Percentiles rank a stretch among this genome's conserved stretches.
Evolutionary conservation across 148 eudicot genomes (phyloP).

Genomic region (Mesembryanthemum crystallinum): DNA sequence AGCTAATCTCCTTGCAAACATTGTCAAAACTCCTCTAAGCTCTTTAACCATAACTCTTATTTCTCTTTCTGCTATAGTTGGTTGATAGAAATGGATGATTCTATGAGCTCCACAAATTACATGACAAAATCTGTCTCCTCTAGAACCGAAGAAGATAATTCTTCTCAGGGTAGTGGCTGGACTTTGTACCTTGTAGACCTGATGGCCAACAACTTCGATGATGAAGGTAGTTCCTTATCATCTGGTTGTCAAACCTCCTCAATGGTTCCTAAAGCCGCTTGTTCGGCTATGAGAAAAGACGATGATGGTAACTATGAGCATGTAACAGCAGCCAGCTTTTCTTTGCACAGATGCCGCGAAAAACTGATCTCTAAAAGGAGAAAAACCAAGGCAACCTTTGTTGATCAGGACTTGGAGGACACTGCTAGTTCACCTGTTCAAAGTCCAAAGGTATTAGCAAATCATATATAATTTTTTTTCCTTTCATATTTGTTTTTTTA

Average conservation of each 20-base stretch:
- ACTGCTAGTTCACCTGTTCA: slow-evolving; percentile 40
- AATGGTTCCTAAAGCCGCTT: not conserved
- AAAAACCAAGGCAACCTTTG: not conserved
- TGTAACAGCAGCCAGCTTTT: not conserved
- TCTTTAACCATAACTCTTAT: not conserved
- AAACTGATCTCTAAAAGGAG: slow-evolving; percentile 15
- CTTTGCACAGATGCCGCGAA: not conserved
- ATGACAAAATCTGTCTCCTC: slow-evolving; percentile 11
- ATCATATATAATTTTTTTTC: too few relatives aligned
- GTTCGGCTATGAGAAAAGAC: not conserved
- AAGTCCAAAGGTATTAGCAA: slow-evolving; percentile 26
- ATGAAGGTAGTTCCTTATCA: slow-evolving; percentile 11
- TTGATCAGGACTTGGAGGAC: slow-evolving; percentile 44
- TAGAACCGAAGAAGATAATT: not conserved
- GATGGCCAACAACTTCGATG: slow-evolving; percentile 5
- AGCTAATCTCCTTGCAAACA: not conserved
- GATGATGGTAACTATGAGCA: not conserved
- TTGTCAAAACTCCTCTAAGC: not conserved
- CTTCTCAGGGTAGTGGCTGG: slow-evolving; percentile 29
- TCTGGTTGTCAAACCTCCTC: slow-evolving; percentile 12
- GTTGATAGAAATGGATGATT: slow-evolving; percentile 23
- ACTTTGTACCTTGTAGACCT: slow-evolving; percentile 24
- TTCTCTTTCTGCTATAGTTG: too few relatives aligned
- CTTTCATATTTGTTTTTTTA: not conserved
- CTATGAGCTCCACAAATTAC: slow-evolving; percentile 34